A percentile compares a stretch with the other conserved stretches of the same genome.
These are phyloP conservation scores for Peniophora sp. DNA, from an alignment of 1,284 basidiomycete genomes.

Conservation along the genomic window DNA sequence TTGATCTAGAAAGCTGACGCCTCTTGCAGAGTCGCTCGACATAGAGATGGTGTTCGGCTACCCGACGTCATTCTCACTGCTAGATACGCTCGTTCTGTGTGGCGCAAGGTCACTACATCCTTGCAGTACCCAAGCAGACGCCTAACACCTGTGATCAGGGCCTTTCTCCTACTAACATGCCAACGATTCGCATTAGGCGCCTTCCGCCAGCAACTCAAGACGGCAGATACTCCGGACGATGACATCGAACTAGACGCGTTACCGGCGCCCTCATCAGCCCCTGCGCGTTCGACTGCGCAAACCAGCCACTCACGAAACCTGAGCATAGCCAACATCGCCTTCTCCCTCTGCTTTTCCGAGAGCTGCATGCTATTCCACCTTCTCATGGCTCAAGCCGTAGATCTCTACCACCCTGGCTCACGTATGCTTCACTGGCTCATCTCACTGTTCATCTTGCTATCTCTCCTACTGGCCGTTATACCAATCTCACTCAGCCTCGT, in stretches of 20 bases:
- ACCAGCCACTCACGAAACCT: background rate
- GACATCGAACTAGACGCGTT: background rate
- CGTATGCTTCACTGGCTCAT: constrained; percentile 56
- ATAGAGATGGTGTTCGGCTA: background rate
- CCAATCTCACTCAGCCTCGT: constrained; percentile 56
- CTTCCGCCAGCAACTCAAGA: background rate
- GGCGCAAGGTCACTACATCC: background rate
- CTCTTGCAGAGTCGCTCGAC: too few relatives aligned
- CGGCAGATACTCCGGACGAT: background rate
- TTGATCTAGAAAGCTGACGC: too few relatives aligned
- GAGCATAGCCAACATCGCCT: constrained; percentile 24
- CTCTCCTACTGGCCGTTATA: constrained; percentile 49
- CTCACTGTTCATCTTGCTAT: constrained; percentile 50
- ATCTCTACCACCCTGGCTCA: constrained; percentile 29
- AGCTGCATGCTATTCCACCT: constrained; percentile 59
- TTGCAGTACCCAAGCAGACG: background rate
- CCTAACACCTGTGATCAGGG: background rate
- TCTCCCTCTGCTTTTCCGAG: constrained; percentile 63
- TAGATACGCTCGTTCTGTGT: background rate
- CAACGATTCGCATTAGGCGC: background rate
- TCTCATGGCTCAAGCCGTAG: constrained; percentile 56
- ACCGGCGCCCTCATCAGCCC: background rate
- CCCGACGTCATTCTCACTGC: background rate
- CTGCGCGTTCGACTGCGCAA: background rate
- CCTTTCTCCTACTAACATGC: background rate